Base-by-base conservation (phyloP, 768 basidiomycete genomes). In the Nidula microcarpa region DNA sequence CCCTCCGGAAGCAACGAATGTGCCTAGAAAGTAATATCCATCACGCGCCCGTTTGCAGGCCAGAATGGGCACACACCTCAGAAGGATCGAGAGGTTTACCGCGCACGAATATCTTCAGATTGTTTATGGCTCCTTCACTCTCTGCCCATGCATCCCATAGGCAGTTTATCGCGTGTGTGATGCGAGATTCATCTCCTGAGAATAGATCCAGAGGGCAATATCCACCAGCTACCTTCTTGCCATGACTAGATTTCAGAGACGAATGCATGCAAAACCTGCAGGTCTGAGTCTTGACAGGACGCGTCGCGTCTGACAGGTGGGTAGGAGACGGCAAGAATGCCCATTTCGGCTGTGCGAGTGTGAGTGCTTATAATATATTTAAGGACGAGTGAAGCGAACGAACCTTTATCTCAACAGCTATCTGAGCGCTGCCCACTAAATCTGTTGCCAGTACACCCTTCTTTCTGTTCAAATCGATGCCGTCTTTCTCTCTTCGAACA, bases 131-230 rank as follows among this genome's bases (percentile, higher is more conserved):
- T 14, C 89, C 91, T 17, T 81, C 67, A 52, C 80, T 87, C 13
- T 66, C 65, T 33, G 71, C 55, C 95, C 96, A 98, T 1, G 75
- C 74, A 36, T 80, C 70, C 87, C 89, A 93, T 32, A 98, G 76
- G 33, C 68, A 71, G 47, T 72, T 64, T n/a, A 98, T 63, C 2
- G 93, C 94, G 10, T 70, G 74, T n/a, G 56, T 63, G 33, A 91
- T 66, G 7, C 94, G 82, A n/a, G 35, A 50, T 47, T 77, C 68
- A 18, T 91, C 79, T 2, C 76, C 74, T 13, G 94, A 95, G 67
- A 84, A 98, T 17, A 99, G 74, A 69, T 99, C 96, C 52, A 99
- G 72, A 3, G 96, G 95, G 65, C 94, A 95, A 67, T 92, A 99
- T 5, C 71, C 71, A 30, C 65, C 69, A 14, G 74, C 63, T 18